Evolutionary conservation across 2,329 filamentous ascomycete species (phyloP), one percentile per base, ranked within the genome.

Genomic region (Hypoxylon sp.): DNA sequence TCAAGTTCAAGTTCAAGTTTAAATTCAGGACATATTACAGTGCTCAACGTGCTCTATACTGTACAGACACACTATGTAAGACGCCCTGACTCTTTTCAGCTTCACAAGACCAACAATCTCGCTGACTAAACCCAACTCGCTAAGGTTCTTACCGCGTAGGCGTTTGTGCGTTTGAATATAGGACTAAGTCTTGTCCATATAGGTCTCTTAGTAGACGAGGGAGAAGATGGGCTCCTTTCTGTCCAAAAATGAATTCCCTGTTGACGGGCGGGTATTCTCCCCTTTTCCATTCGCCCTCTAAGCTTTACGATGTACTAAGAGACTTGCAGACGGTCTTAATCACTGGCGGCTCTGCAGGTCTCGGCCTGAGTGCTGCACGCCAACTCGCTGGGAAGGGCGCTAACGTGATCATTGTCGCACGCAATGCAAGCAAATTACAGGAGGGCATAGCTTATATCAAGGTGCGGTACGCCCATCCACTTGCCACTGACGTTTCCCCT

Each of bases 261-360:
- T 92, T 10, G 84, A 89, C 70, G 89, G 89, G 50, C 85, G 85
- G 31, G 50, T 54, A 54, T 40, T 51, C 8, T 31, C n/a, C 25
- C 14, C 14, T 3, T 31, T 33, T 50, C 2, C 17, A 48, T 10
- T 20, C 20, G 20, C 3, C 14, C 10, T 31, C 46, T 30, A 17
- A 14, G 22, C 11, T 14, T 48, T 20, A 25, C n/a, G n/a, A 53
- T 30, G 33, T 55, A 30, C n/a, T 55, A 10, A 46, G 10, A 46
- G 8, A 22, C n/a, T 22, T 17, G 3, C 14, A 92, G 90, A 92
- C 90, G 2, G 85, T 91, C 14, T 78, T 93, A 54, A 84, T 93
- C 58, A 93, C 91, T 0, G 91, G 91, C 53, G 90, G 88, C 48
- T 93, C 91, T 1, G 88, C 91, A 74, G 91, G 91, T 58, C 89